Evolutionary conservation across 1,139 yeast genomes (phyloP), one percentile per base, ranked within the genome.

Genomic region (Wickerhamomyces sp.): DNA sequence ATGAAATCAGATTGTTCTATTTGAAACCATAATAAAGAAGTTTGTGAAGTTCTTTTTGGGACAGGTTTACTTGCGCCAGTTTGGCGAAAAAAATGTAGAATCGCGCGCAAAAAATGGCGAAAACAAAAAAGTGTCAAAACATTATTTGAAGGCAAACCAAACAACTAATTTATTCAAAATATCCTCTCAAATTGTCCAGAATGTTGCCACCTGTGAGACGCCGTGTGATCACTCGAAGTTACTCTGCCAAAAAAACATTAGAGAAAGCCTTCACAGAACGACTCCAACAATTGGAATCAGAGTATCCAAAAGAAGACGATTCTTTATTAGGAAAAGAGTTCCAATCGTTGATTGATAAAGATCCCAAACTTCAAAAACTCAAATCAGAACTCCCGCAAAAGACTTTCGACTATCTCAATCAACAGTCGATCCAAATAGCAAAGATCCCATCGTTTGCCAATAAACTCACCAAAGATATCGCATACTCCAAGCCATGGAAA

Each of bases 401-500:
- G 14, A 50, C 57, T 30, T 72, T 58, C 43, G 57, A 61, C 12
- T 42, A 52, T 15, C 43, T 55, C 28, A 51, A 69, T 40, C 71
- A 68, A 35, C 49, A 51, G n/a, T 61, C 61, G 16, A 55, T 73
- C 25, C 61, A 63, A 21, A 40, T 61, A 28, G 46, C 67, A 16
- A 57, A 59, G 38, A 41, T 72, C 10, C 77, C 78, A 1, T 31
- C 40, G 0, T 58, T 57, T 44, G 71, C 74, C 0, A 68, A 74
- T 32, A 72, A 70, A 37, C 78, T 72, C 27, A 68, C 78, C 0
- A 59, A 64, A 38, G 79, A 75, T 2, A 61, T 74, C 3, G 87
- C 87, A 1, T 52, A 62, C 36, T 52, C 73, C 0, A 48, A 49
- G 18, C 86, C 89, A 0, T 87, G 95, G 95, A 62, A 60, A 0